Evolutionary conservation across 306 rosid genomes (phyloP).

Genomic region (Prunus mongolica): DNA sequence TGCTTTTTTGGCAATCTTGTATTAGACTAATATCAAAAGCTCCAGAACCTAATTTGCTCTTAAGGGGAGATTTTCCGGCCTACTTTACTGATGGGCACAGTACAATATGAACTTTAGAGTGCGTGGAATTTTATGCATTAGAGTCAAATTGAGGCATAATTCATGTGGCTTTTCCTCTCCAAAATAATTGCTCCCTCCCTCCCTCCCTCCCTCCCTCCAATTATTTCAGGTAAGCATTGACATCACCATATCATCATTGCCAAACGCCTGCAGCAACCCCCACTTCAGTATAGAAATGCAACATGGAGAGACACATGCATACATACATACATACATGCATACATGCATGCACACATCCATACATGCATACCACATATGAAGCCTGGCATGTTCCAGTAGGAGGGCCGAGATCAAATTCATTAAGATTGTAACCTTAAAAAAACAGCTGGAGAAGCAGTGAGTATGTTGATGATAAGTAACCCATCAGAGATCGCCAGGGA

Average conservation of each 20-base stretch:
- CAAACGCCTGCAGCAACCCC: not conserved
- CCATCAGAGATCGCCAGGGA: too few species aligned
- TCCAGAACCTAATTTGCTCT: slow-evolving; percentile 26
- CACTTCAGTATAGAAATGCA: not conserved
- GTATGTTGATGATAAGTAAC: too few species aligned
- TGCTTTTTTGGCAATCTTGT: slow-evolving; percentile 35
- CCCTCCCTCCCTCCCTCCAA: not conserved
- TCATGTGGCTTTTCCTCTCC: not conserved
- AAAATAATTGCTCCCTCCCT: not conserved
- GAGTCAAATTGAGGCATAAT: not conserved
- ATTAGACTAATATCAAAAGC: slow-evolving; percentile 29
- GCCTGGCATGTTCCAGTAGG: too few species aligned
- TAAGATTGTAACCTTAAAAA: too few species aligned
- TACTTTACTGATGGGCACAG: not conserved
- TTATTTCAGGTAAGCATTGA: not conserved
- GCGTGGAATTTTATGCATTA: not conserved
- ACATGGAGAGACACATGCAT: not conserved
- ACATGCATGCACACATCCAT: not conserved
- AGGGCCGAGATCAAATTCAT: too few species aligned
- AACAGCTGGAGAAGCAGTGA: too few species aligned
- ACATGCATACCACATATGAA: not conserved
- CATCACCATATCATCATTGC: not conserved
- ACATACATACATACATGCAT: not conserved
- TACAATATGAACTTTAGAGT: slow-evolving; percentile 5
- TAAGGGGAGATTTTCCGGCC: slow-evolving; percentile 17